phyloP scores from a whole-genome alignment of 371 early-diverging fungal genomes.

The Zychaea mexicana region DNA sequence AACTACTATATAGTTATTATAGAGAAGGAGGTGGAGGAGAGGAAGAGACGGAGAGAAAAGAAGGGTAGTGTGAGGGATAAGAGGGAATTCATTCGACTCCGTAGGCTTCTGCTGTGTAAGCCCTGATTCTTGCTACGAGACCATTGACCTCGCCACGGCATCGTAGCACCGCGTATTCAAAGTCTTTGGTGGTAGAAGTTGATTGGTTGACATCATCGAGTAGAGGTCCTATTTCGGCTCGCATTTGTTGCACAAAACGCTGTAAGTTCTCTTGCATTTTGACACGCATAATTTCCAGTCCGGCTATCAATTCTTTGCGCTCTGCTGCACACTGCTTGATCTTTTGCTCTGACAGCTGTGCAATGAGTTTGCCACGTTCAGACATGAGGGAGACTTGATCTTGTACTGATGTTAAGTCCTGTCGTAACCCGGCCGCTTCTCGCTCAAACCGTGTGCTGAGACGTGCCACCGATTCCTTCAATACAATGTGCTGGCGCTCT shows the following conservation, averaged over 20 bases:
- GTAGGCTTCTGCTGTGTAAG: constrained; percentile 38
- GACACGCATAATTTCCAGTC: constrained; percentile 5
- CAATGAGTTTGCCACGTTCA: constrained; percentile 15
- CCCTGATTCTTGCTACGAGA: constrained; percentile 36
- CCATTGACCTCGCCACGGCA: constrained; percentile 47
- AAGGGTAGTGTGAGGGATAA: constrained; percentile 8
- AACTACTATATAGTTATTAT: not conserved
- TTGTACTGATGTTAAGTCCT: constrained; percentile 21
- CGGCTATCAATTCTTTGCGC: constrained; percentile 6
- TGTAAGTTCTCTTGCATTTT: constrained; percentile 25
- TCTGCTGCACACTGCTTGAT: constrained; percentile 10
- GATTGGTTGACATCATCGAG: constrained; percentile 17
- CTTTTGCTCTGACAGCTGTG: constrained; percentile 8
- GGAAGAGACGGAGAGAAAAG: constrained; percentile 10
- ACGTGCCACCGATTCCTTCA: constrained; percentile 25
- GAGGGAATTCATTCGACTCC: constrained; percentile 10
- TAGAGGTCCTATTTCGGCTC: constrained; percentile 23
- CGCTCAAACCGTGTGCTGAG: constrained; percentile 30
- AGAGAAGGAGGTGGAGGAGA: constrained; percentile 1
- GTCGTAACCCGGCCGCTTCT: constrained; percentile 29
- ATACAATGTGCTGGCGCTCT: constrained; percentile 29
- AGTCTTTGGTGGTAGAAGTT: constrained; percentile 20
- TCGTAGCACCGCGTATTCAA: constrained; percentile 27
- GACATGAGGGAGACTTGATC: constrained; percentile 24
- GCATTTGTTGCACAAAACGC: constrained; percentile 25